Conservation (phyloP, 1,284 basidiomycete species). For the Pyrrhoderma noxium region DNA sequence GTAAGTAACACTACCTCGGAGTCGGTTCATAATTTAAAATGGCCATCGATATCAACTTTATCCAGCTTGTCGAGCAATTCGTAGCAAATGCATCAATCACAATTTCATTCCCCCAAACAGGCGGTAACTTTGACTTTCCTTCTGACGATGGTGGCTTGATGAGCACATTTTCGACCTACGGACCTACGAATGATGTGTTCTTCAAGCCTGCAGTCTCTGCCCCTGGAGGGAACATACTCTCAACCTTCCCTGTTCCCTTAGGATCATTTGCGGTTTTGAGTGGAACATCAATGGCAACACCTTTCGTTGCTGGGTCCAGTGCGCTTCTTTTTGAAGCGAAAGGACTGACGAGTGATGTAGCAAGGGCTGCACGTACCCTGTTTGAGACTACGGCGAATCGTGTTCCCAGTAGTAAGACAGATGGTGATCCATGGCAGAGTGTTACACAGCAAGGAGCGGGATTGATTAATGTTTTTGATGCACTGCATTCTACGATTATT, state of each 20-base stretch:
- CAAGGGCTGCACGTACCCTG: constrained; percentile 37
- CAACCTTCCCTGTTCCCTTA: constrained; percentile 40
- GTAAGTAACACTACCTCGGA: constrained; percentile 20
- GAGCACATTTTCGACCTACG: constrained; percentile 40
- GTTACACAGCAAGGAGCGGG: constrained; percentile 62
- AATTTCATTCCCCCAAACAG: constrained; percentile 38
- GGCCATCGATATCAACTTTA: constrained; percentile 23
- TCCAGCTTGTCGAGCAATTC: constrained; percentile 35
- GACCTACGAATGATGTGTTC: constrained; percentile 46
- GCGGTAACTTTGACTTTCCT: constrained; percentile 24
- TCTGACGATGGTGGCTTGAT: constrained; percentile 39
- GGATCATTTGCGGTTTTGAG: constrained; percentile 39
- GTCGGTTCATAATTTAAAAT: constrained; percentile 6
- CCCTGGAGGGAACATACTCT: constrained; percentile 53
- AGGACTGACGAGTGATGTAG: constrained; percentile 37
- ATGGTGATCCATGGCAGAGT: constrained; percentile 47
- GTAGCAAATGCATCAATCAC: constrained; percentile 32
- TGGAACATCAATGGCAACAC: constrained; percentile 39
- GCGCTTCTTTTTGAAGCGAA: constrained; percentile 56
- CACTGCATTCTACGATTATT: constrained; percentile 47
- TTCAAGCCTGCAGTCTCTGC: constrained; percentile 42
- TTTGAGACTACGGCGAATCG: constrained; percentile 54
- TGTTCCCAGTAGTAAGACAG: constrained; percentile 40
- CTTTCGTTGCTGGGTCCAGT: constrained; percentile 55
- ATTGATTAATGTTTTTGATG: constrained; percentile 55